Base-by-base conservation (phyloP, 345 rosid genomes). In the Sonneratia caseolaris region DNA sequence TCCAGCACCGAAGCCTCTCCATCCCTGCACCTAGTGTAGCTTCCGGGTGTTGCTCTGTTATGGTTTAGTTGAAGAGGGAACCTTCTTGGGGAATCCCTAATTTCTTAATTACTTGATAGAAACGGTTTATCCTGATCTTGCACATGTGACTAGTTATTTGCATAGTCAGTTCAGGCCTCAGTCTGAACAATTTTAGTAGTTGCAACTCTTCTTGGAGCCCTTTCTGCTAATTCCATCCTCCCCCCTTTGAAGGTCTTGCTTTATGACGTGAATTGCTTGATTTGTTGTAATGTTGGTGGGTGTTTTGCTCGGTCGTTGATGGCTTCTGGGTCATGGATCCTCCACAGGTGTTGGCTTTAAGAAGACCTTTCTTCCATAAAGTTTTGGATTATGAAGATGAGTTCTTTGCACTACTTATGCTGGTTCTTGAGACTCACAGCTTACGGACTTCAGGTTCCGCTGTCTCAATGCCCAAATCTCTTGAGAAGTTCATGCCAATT, bases 361-460 rank as follows among this genome's bases (percentile, higher is more conserved):
- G 99, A 78, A 85, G 97, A 76, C 96, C 99, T 0, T 79, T 95
- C 70, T 88, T 95, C 18, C 99, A 95, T 69, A 95, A 84, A 71
- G 82, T 95, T 49, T 83, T 95, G 73, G 99, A 95, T 79, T 89
- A 84, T 49, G 99, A 95, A 70, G 99, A 95, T 78, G 99, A 95
- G 70, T 95, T 91, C 87, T 95, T 85, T 78, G 90, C 94, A 72
- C 72, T 88, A 74, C 89, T 95, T 74, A 90, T 90, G 98, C 81
- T 90, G 79, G 80, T 91, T 66, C 98, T 95, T 5, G 99, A 95
- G 81, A 84, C 88, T 45, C 99, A 92, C 78, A 95, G 99, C 84
- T 85, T 95, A 73, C 83, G 97, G 72, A 95, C 88, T 59, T 92
- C 99, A 84, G 99, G 99, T 91, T 72, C 36, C n/a, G 42, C 43